Base-by-base conservation (phyloP, 805 yeast genomes). In the Ogataea sp. region DNA sequence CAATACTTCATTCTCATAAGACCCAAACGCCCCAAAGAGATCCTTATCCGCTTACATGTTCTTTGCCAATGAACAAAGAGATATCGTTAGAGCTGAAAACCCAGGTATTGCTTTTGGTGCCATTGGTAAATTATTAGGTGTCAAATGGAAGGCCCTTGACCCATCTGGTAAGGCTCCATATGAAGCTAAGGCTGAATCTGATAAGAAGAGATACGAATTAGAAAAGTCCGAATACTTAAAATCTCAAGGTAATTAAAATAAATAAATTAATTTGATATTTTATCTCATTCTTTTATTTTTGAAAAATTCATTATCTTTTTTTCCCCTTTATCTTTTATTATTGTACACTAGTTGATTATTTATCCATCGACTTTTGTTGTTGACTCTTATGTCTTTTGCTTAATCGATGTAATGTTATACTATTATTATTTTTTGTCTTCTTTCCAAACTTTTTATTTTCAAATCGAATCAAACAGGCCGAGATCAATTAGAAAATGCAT, bases 1-100 rank as follows among this genome's bases (percentile, higher is more conserved):
- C n/a, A n/a, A n/a, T n/a, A n/a, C n/a, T n/a, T n/a, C n/a, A n/a
- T n/a, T n/a, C n/a, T n/a, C n/a, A n/a, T n/a, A n/a, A 58, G 95
- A 86, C 66, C 96, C 98, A 71, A 89, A 90, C 67, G 98, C 98
- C 50, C 98, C 98, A 65, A 93, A 93, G 86, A 86, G 97, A 69
- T 87, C 97, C 20, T 71, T 93, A 62, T 87, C 97, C 44, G 96
- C 97, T 37, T 93, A 90, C 80, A 89, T 93, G 97, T 90, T 86
- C 78, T 93, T 89, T 61, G 97, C 98, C 55, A 88, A 87, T 63
- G 97, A 88, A 60, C 84, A 85, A 76, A 89, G 98, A 75, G 97
- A 90, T 67, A 77, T 79, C 48, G 96, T 93, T 52, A 80, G 95
- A 65, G 80, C 90, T 46, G 97, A 89, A 65, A 87, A 90, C 75